phyloP scores from a whole-genome alignment of 352 stramenopile genomes.

The Pythium phragmitis region DNA sequence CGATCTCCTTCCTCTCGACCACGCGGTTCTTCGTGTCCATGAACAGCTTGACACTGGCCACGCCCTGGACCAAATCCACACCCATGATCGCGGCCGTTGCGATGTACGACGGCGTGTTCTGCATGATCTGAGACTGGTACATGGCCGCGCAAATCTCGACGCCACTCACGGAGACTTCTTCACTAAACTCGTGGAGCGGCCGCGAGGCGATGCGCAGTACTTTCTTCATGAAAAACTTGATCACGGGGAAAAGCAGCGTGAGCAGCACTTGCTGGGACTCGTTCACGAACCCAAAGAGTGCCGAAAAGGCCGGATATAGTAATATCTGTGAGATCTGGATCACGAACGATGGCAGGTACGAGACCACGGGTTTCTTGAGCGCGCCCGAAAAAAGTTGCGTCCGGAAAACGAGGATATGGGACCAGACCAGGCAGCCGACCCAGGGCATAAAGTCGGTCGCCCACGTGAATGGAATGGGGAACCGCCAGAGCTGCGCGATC shows the following conservation, averaged over 20 bases:
- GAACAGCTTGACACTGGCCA: neutral
- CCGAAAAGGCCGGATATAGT: conserved; percentile 21
- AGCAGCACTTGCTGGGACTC: conserved; percentile 1
- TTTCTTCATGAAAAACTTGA: conserved; percentile 12
- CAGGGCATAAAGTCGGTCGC: neutral
- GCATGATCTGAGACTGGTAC: neutral
- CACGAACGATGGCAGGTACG: neutral
- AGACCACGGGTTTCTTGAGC: neutral
- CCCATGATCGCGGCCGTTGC: neutral
- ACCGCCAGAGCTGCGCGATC: conserved; percentile 1
- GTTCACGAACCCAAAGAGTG: conserved; percentile 7
- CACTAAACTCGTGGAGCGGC: neutral
- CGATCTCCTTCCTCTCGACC: neutral
- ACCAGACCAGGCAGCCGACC: neutral
- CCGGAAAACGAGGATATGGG: conserved; percentile 2
- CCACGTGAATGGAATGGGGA: conserved; percentile 10
- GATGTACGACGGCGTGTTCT: neutral
- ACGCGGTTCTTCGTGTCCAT: neutral
- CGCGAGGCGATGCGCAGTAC: neutral
- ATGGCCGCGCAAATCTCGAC: conserved; percentile 23
- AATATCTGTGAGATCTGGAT: conserved; percentile 5
- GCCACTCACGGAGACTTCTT: conserved; percentile 16
- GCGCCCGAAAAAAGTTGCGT: neutral
- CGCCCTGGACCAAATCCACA: neutral
- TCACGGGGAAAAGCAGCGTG: conserved; percentile 9